These are phyloP conservation scores for Crepidotus variabilis DNA, from an alignment of 768 basidiomycete species.

Conservation along the genomic window DNA sequence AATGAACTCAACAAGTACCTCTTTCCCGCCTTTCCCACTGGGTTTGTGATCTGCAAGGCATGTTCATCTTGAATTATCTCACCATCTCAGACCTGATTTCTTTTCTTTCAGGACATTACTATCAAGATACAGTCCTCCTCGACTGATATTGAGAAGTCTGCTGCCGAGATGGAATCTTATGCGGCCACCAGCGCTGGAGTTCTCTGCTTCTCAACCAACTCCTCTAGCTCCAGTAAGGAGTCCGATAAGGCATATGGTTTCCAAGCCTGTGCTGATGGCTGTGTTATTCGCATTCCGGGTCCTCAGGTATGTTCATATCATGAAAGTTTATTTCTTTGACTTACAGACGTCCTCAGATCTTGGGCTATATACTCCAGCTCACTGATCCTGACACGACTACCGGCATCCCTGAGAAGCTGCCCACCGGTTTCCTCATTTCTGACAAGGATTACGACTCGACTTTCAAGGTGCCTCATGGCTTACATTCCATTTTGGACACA, in stretches of 20 bases:
- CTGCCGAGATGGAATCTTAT: not conserved
- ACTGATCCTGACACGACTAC: slow-evolving; percentile 3
- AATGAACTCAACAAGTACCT: slow-evolving; percentile 1
- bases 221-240: not conserved
- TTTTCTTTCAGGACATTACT: slow-evolving; percentile 1
- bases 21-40: slow-evolving; percentile 3
- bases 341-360: not conserved
- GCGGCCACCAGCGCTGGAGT: not conserved
- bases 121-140: slow-evolving; percentile 1
- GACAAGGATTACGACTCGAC: slow-evolving; percentile 1
- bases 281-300: slow-evolving; percentile 5
- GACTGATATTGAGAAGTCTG: not conserved
- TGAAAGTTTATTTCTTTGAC: not conserved
- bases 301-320: slow-evolving; percentile 1
- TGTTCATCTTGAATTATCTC: not conserved
- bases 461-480: not conserved
- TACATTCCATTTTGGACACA: not conserved
- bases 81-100: no score
- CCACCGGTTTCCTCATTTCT: slow-evolving; percentile 3
- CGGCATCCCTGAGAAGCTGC: not conserved
- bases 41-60: slow-evolving; percentile 7
- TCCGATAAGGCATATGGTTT: slow-evolving; percentile 2
- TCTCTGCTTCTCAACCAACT: slow-evolving; percentile 5
- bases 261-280: slow-evolving; percentile 1
- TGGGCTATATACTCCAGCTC: slow-evolving; percentile 5